Conservation (phyloP, 1,139 yeast genomes). For the Blastobotrys proliferans region DNA sequence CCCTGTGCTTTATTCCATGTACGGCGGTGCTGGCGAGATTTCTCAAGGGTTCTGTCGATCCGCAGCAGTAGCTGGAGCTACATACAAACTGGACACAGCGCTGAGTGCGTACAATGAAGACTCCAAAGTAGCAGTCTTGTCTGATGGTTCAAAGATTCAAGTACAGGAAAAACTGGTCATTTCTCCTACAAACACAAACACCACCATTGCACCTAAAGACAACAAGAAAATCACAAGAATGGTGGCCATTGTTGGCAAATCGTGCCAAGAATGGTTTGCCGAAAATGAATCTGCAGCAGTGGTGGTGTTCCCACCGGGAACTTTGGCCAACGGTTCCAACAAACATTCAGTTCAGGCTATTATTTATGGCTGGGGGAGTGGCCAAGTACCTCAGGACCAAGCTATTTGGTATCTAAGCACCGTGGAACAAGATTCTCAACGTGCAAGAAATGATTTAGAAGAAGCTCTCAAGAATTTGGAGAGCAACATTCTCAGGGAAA, state of each 20-base stretch:
- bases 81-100: slow-evolving; percentile 74
- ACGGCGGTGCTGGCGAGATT: slow-evolving; percentile 94
- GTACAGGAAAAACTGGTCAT: slow-evolving; percentile 38
- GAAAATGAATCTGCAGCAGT: slow-evolving; percentile 80
- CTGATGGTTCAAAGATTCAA: slow-evolving; percentile 70
- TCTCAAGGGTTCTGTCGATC: slow-evolving; percentile 97
- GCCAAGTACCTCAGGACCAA: slow-evolving; percentile 85
- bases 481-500: slow-evolving; percentile 71
- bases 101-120: slow-evolving; percentile 61
- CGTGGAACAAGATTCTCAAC: slow-evolving; percentile 56
- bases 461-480: slow-evolving; percentile 79
- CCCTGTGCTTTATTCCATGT: slow-evolving; percentile 88
- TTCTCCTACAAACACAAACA: slow-evolving; percentile 10
- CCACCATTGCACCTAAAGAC: background rate
- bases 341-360: slow-evolving; percentile 75
- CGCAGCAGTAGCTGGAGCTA: slow-evolving; percentile 97
- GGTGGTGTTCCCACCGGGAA: slow-evolving; percentile 90
- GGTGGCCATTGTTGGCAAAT: slow-evolving; percentile 78
- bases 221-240: slow-evolving; percentile 60
- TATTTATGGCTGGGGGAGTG: slow-evolving; percentile 84
- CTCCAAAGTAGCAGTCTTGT: slow-evolving; percentile 62
- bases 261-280: slow-evolving; percentile 88
- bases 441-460: slow-evolving; percentile 75
- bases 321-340: slow-evolving; percentile 66
- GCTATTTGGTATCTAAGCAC: slow-evolving; percentile 88